A percentile compares a stretch with the other conserved stretches of the same genome.
Conservation (phyloP, 2,329 filamentous ascomycete species). For the Cladosporium halotolerans region DNA sequence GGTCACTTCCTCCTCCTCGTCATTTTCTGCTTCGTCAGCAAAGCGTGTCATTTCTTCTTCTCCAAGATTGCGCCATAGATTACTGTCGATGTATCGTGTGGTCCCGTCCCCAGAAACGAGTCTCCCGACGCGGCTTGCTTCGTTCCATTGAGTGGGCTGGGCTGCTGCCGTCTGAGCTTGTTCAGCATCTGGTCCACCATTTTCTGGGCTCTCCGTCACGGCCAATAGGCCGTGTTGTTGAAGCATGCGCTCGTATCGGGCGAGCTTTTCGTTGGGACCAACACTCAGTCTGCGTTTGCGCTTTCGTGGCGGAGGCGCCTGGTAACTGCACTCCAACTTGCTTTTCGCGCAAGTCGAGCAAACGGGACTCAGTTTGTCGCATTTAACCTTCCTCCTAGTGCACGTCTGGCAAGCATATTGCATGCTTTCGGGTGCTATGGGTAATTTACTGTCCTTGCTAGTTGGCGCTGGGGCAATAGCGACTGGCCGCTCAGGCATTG, state of each 20-base stretch:
- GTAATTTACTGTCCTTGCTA: neutral
- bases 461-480: neutral
- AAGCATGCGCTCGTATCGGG: slow-evolving; percentile 37
- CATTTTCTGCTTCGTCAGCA: slow-evolving; percentile 20
- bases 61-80: slow-evolving; percentile 23
- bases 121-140: slow-evolving; percentile 16
- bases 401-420: slow-evolving; percentile 29
- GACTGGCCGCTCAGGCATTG: neutral
- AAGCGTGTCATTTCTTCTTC: slow-evolving; percentile 21
- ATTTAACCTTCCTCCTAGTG: slow-evolving; percentile 36
- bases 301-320: slow-evolving; percentile 34
- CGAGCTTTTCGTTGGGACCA: slow-evolving; percentile 31
- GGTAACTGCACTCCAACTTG: slow-evolving; percentile 36
- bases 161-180: neutral
- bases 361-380: slow-evolving; percentile 29
- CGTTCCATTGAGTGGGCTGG: neutral
- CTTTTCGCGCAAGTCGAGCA: slow-evolving; percentile 32
- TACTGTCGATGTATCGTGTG: slow-evolving; percentile 39
- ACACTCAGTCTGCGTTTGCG: slow-evolving; percentile 34
- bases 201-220: neutral
- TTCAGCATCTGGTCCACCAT: neutral
- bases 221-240: slow-evolving; percentile 30
- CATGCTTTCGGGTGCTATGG: slow-evolving; percentile 15
- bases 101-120: slow-evolving; percentile 29
- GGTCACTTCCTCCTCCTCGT: slow-evolving; percentile 19